Evolutionary conservation across 176 grass and related monocot species (phyloP), one percentile per base, ranked within the genome.

Genomic region (Oryza glumipatula): DNA sequence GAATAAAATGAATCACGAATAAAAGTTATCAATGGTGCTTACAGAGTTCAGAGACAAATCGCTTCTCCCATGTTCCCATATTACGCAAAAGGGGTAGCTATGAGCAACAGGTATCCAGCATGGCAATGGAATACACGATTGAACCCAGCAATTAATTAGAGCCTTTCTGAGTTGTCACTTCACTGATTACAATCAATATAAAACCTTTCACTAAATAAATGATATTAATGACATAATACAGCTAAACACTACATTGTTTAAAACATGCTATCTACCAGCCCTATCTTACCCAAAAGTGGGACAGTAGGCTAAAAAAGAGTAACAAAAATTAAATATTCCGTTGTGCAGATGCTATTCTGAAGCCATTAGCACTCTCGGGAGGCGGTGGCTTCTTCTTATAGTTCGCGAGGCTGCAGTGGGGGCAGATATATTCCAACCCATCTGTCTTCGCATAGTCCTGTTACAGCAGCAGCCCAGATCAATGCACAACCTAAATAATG

Each of bases 371-470:
- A 67, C 82, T 78, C 24, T 66, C 58, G 0, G 69, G 19, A 24
- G 45, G 52, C 22, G 44, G 58, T 16, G 67, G 68, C 51, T 84
- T 86, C 51, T 84, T 86, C 85, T 92, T 86, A 13, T 51, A 64
- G 46, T 86, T 88, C 60, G 82, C 43, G 48, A 87, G 15, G 44
- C 90, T 92, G 66, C 93, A 95, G 15, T 88, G 76, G 12, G 85
- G 90, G 9, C 93, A 95, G 17, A 90, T 90, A 67, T 92, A 95
- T 52, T 90, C 90, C 83, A 95, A 67, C 5, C 93, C 90, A 82
- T 90, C 93, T 24, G 90, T 87, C 76, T 95, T 95, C 0, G 90
- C 88, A 54, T 95, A 92, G 80, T 95, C 93, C 90, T 95, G 93
- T 79, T 45, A 76, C 8, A 65, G 82, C 39, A 63, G 30, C n/a